Conservation (phyloP, 2,329 filamentous ascomycete genomes). For the Orbilia ellipsospora region DNA sequence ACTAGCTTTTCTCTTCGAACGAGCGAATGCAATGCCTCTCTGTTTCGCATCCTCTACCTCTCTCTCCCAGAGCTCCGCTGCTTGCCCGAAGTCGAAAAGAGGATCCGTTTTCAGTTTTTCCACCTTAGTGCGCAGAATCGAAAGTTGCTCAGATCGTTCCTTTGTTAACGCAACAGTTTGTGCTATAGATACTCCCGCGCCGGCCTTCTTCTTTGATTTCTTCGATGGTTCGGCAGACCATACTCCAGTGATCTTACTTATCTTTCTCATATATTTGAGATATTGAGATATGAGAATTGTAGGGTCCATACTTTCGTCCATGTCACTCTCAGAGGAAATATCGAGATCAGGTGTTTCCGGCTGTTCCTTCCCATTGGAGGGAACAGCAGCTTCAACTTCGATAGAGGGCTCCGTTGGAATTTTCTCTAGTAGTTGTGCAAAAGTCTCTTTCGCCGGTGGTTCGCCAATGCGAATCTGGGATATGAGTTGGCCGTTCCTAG, state of each 20-base stretch:
- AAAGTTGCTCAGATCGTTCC: slow-evolving; percentile 53
- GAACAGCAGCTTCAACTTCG: background rate
- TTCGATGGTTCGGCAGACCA: slow-evolving; percentile 59
- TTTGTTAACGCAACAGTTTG: slow-evolving; percentile 39
- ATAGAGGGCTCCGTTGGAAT: background rate
- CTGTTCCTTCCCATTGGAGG: background rate
- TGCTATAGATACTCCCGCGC: slow-evolving; percentile 27
- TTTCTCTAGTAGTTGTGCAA: slow-evolving; percentile 15
- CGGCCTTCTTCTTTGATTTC: slow-evolving; percentile 61
- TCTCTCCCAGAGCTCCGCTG: slow-evolving; percentile 65
- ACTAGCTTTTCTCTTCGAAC: slow-evolving; percentile 24
- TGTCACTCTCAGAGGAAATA: slow-evolving; percentile 52
- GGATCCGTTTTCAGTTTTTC: slow-evolving; percentile 61
- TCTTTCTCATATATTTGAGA: slow-evolving; percentile 76
- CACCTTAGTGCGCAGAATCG: slow-evolving; percentile 55
- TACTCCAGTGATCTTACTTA: slow-evolving; percentile 67
- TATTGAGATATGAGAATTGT: slow-evolving; percentile 72
- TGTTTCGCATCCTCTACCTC: slow-evolving; percentile 58
- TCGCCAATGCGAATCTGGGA: slow-evolving; percentile 25
- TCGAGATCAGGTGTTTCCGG: slow-evolving; percentile 59
- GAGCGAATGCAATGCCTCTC: slow-evolving; percentile 1
- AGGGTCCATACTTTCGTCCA: slow-evolving; percentile 60
- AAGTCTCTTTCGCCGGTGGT: slow-evolving; percentile 2
- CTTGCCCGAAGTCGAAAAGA: slow-evolving; percentile 66
- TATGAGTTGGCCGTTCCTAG: slow-evolving; percentile 32